These are phyloP conservation scores for Furcasterigmium furcatum DNA, from an alignment of 2,329 filamentous ascomycete species.

Conservation along the genomic window DNA sequence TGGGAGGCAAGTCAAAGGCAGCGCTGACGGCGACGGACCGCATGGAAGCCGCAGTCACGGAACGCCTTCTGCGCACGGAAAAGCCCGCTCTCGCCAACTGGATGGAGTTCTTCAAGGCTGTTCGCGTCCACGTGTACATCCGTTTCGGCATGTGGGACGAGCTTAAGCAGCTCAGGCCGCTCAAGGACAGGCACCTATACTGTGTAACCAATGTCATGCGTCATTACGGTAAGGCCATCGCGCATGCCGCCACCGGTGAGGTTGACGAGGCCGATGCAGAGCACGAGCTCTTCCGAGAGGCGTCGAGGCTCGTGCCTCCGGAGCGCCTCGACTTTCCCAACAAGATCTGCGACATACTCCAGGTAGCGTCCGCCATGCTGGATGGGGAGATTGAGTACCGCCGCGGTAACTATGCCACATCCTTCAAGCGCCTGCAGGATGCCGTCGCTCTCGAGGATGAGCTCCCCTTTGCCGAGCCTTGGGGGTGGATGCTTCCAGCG, in stretches of 20 bases:
- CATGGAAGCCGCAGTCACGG: slow-evolving; percentile 60
- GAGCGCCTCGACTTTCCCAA: slow-evolving; percentile 68
- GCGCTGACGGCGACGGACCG: slow-evolving; percentile 56
- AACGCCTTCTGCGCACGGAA: slow-evolving; percentile 58
- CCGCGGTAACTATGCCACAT: slow-evolving; percentile 49
- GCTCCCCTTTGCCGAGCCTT: slow-evolving; percentile 69
- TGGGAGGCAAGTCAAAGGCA: slow-evolving; percentile 60
- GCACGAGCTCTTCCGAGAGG: slow-evolving; percentile 45
- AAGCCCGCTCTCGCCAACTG: slow-evolving; percentile 75
- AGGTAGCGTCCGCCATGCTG: slow-evolving; percentile 62
- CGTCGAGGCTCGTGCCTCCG: slow-evolving; percentile 47
- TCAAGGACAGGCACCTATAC: slow-evolving; percentile 57
- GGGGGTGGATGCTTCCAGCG: slow-evolving; percentile 76
- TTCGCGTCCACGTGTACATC: slow-evolving; percentile 66
- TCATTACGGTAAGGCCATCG: slow-evolving; percentile 66
- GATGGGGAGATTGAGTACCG: slow-evolving; percentile 73
- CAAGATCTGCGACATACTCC: slow-evolving; percentile 58
- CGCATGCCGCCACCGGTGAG: slow-evolving; percentile 55
- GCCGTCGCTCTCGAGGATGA: slow-evolving; percentile 59
- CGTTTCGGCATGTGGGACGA: slow-evolving; percentile 72
- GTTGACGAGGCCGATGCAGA: slow-evolving; percentile 51
- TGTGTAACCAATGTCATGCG: slow-evolving; percentile 65
- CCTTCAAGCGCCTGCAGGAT: slow-evolving; percentile 54
- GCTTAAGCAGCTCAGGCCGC: slow-evolving; percentile 52
- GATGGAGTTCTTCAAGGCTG: slow-evolving; percentile 66